Base-by-base conservation (phyloP, 2,329 filamentous ascomycete species). In the Paracamarosporium sp. region DNA sequence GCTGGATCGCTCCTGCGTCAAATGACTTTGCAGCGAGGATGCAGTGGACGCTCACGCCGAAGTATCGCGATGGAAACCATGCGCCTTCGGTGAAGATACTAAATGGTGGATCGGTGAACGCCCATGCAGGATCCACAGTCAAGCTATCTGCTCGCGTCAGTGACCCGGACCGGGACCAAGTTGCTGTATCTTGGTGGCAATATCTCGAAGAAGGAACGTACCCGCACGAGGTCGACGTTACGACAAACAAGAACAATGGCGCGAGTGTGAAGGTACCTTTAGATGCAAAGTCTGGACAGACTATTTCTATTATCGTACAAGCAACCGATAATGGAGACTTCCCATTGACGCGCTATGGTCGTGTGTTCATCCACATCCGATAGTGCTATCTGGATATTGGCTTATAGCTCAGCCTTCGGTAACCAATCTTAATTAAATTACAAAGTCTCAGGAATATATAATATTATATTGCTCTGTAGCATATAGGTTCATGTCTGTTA, bases 1-100 rank as follows among this genome's bases (percentile, higher is more conserved):
- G 80, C 11, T 83, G 80, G 81, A 63, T 80, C 4, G 67, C 75
- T 41, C 78, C 79, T 0, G 82, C 75, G 54, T 78, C 82, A 67
- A 76, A 78, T 31, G 79, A 81, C 38, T 82, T 78, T 81, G 70
- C 58, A 17, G 58, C 55, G n/a, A 13, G 61, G 4, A 61, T 63
- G 50, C 55, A 57, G 43, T 63, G 55, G 81, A 80, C 73, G 20
- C 63, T 75, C 41, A 57, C 62, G 41, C 62, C 35, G 40, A 74
- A 75, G 20, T 41, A 61, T 38, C 54, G 57, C 11, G 59, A 69
- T 6, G 72, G 66, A 1, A 80, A 76, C 52, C 81, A 82, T 63
- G 76, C 76, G 28, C 81, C 81, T 3, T 70, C 81, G 11, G 63
- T 75, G 7, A 43, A 33, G 36, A 55, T 79, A 5, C 77, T 81